Evolutionary conservation across 371 early-diverging fungal species (phyloP).

Genomic region (Mortierella sp.): DNA sequence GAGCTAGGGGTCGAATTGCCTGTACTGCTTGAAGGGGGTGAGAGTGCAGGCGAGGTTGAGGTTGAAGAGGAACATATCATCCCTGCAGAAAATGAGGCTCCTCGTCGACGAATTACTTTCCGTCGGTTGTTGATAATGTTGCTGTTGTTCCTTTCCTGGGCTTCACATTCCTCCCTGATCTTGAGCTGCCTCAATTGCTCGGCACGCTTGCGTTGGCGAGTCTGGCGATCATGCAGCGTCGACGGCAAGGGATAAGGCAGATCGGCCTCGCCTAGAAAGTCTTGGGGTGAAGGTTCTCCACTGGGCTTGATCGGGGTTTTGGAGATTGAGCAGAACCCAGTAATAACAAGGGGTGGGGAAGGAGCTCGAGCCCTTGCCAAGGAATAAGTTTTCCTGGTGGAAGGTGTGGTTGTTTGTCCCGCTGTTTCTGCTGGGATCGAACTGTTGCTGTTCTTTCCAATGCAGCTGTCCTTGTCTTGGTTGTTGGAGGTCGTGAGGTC

Average conservation of each 20-base stretch:
- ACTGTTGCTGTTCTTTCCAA: background rate
- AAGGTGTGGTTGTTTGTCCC: background rate
- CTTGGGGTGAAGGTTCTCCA: constrained; percentile 43
- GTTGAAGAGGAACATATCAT: constrained; percentile 8
- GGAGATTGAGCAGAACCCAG: constrained; percentile 45
- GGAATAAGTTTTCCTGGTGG: constrained; percentile 23
- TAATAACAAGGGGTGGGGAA: constrained; percentile 22
- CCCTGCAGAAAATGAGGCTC: constrained; percentile 32
- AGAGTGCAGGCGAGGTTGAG: background rate
- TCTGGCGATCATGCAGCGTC: constrained; percentile 42
- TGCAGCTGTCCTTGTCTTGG: background rate
- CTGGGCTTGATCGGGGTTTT: constrained; percentile 9
- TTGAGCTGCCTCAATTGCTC: constrained; percentile 48
- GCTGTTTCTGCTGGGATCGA: background rate
- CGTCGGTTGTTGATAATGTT: constrained; percentile 5
- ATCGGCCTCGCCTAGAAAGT: constrained; percentile 49
- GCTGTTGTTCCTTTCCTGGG: constrained; percentile 21
- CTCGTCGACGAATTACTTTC: constrained; percentile 21
- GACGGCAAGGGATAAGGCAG: constrained; percentile 45
- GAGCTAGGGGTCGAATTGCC: background rate
- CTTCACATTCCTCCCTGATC: constrained; percentile 46
- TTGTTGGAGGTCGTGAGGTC: background rate
- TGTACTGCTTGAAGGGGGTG: constrained; percentile 5
- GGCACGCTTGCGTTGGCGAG: constrained; percentile 43
- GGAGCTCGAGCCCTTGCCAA: constrained; percentile 13